Evolutionary conservation across 208 protist genomes (phyloP).

Genomic region (Crithidia expoeki): DNA sequence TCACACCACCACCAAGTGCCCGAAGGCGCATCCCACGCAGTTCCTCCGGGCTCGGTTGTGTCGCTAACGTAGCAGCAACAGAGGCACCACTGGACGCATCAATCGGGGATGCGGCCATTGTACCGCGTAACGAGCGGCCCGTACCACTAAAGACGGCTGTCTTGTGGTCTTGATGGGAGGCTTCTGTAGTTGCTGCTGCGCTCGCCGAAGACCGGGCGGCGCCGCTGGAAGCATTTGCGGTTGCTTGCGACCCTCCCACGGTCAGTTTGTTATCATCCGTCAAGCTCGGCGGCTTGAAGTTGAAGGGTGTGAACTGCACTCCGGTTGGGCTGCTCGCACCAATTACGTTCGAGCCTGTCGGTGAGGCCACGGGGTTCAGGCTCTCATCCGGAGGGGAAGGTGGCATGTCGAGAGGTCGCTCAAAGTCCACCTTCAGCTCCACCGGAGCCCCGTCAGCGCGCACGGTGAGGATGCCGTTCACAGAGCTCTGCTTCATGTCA

Average conservation of each 20-base stretch:
- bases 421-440: conserved; percentile 95
- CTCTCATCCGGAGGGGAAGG: conserved; percentile 52
- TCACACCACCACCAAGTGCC: conserved; percentile 31
- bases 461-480: conserved; percentile 91
- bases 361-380: background rate
- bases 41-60: conserved; percentile 33
- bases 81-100: conserved; percentile 22
- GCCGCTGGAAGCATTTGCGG: background rate
- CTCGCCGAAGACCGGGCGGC: background rate
- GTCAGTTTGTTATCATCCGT: conserved; percentile 8
- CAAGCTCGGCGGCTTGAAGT: conserved; percentile 67
- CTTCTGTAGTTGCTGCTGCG: background rate
- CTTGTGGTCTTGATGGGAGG: background rate
- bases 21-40: conserved; percentile 44
- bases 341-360: conserved; percentile 60
- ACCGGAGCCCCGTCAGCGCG: conserved; percentile 78
- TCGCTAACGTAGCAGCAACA: background rate
- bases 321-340: conserved; percentile 41
- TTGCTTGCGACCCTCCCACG: background rate
- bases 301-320: conserved; percentile 68
- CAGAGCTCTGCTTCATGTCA: conserved; percentile 41
- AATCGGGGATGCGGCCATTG: background rate
- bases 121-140: conserved; percentile 34
- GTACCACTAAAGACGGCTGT: conserved; percentile 29
- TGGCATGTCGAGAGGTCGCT: conserved; percentile 90